These are phyloP conservation scores for Penicillium sp. DNA, from an alignment of 2,329 filamentous ascomycete genomes.

Conservation along the genomic window DNA sequence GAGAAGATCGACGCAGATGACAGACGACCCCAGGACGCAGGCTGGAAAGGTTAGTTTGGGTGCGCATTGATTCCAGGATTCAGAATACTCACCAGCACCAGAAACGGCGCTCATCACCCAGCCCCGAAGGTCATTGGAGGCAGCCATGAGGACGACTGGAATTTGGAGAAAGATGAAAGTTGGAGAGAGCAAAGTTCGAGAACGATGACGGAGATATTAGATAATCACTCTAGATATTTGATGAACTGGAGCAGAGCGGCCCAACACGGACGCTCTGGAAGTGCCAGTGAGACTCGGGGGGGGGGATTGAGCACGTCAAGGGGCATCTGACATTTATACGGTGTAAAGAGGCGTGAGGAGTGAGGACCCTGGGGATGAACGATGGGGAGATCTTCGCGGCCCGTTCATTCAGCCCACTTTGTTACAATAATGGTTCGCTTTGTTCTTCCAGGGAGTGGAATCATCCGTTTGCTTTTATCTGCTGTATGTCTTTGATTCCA, in stretches of 20 bases:
- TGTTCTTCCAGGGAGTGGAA: neutral
- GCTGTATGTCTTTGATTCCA: neutral
- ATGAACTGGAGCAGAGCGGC: neutral
- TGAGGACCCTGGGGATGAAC: constrained; percentile 12
- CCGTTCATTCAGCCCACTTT: neutral
- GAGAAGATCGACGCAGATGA: constrained; percentile 85
- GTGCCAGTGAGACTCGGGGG: neutral
- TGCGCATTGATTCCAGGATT: constrained; percentile 6
- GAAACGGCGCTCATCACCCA: constrained; percentile 89
- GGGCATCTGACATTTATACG: neutral
- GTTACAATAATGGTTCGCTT: neutral
- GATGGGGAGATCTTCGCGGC: neutral
- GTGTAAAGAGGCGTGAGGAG: neutral
- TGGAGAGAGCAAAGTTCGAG: constrained; percentile 1
- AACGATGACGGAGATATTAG: constrained; percentile 17
- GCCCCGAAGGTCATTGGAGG: constrained; percentile 83
- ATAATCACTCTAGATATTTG: neutral
- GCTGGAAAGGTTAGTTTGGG: constrained; percentile 39
- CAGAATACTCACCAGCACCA: constrained; percentile 66
- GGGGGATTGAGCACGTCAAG: neutral
- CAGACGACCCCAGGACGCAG: constrained; percentile 72
- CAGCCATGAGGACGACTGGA: constrained; percentile 43
- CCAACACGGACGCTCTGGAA: neutral
- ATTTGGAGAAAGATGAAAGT: constrained; percentile 10
- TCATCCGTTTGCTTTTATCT: neutral